Evolutionary conservation across 129 eudicot genomes (phyloP).

Genomic region (Mikania micrantha): DNA sequence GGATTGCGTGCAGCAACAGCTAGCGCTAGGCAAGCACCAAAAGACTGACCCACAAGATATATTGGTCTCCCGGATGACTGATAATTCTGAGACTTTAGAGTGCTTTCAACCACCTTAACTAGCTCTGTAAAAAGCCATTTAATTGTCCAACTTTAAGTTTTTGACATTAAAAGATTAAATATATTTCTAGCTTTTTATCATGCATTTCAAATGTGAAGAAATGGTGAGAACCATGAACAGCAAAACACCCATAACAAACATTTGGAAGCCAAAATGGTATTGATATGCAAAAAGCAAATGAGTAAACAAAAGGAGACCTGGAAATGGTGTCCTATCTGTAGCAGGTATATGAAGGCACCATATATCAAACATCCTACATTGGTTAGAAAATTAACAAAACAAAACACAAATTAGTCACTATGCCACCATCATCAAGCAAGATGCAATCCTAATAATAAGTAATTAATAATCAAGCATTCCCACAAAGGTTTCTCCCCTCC

Average conservation of each 20-base stretch:
- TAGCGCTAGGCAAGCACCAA: slow-evolving; percentile 84
- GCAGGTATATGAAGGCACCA: slow-evolving; percentile 84
- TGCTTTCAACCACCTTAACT: slow-evolving; percentile 64
- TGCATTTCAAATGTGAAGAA: background rate
- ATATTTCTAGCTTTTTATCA: background rate
- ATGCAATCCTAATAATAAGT: background rate
- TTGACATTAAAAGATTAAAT: background rate
- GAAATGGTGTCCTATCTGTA: slow-evolving; percentile 59
- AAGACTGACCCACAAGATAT: slow-evolving; percentile 75
- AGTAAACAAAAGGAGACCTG: slow-evolving; percentile 34
- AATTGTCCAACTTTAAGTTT: background rate
- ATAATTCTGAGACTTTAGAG: slow-evolving; percentile 42
- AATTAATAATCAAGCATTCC: background rate
- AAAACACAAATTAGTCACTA: slow-evolving; percentile 4
- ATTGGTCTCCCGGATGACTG: slow-evolving; percentile 54
- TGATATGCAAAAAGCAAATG: background rate
- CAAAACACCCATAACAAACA: background rate
- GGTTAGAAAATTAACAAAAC: background rate
- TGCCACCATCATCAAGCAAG: background rate
- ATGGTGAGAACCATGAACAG: background rate
- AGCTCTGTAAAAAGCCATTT: slow-evolving; percentile 39
- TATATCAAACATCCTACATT: slow-evolving; percentile 61
- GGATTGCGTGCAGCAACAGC: slow-evolving; percentile 75
- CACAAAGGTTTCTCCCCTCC: too few species aligned
- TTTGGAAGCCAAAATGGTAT: background rate